These are phyloP conservation scores for Debaryomyces robertsiae DNA, from an alignment of 1,139 yeast species.

Conservation along the genomic window DNA sequence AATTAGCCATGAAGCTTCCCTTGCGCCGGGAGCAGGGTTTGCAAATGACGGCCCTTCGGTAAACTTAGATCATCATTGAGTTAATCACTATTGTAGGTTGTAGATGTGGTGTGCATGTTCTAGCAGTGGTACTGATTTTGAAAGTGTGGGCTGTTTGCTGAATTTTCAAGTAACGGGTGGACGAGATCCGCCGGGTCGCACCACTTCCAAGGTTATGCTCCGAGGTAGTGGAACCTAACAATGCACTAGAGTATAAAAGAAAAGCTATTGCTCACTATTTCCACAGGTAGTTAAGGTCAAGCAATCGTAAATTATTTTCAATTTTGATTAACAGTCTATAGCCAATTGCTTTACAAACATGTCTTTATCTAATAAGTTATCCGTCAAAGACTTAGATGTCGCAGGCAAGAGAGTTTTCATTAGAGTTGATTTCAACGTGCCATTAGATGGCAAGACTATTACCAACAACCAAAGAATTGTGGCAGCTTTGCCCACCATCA, in stretches of 20 bases:
- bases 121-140: not conserved
- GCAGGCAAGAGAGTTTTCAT: slow-evolving; percentile 90
- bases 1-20: not conserved
- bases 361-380: slow-evolving; percentile 91
- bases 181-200: slow-evolving; percentile 18
- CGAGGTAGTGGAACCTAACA: slow-evolving; percentile 10
- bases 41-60: too few relatives aligned
- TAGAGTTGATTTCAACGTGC: slow-evolving; percentile 97
- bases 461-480: slow-evolving; percentile 99
- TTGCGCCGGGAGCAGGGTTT: too few relatives aligned
- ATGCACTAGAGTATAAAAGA: slow-evolving; percentile 5
- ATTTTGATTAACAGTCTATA: slow-evolving; percentile 2
- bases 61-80: too few relatives aligned
- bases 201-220: slow-evolving; percentile 1
- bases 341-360: slow-evolving; percentile 34
- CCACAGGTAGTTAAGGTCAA: not conserved
- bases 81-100: too few relatives aligned
- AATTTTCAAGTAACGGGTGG: slow-evolving; percentile 11
- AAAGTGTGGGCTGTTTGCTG: too few relatives aligned
- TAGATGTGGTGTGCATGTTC: not conserved
- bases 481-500: slow-evolving; percentile 95
- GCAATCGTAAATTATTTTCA: slow-evolving; percentile 4
- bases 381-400: slow-evolving; percentile 86
- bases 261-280: slow-evolving; percentile 1
- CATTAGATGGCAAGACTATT: slow-evolving; percentile 91